Conservation (phyloP, 352 stramenopile species). For the Pythium volutum region DNA sequence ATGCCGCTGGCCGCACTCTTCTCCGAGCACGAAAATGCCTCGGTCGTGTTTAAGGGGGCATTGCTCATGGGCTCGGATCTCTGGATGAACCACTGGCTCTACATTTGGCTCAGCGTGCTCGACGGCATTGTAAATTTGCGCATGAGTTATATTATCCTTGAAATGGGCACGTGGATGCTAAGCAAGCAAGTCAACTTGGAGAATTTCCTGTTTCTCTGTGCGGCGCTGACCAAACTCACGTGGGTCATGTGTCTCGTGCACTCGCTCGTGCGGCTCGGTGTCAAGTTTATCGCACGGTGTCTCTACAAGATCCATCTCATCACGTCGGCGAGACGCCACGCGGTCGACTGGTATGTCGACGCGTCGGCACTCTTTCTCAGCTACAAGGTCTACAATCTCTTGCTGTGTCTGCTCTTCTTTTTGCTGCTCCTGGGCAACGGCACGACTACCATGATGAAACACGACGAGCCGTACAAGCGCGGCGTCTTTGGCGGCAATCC, state of each 20-base stretch:
- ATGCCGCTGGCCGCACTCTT: constrained; percentile 38
- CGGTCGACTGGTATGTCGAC: constrained; percentile 54
- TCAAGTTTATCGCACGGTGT: constrained; percentile 32
- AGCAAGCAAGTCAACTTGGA: constrained; percentile 40
- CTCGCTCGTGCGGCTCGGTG: constrained; percentile 24
- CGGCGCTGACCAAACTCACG: constrained; percentile 43
- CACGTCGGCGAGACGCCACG: constrained; percentile 24
- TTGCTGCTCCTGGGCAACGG: constrained; percentile 35
- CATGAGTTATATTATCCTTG: constrained; percentile 40
- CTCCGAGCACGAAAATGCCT: constrained; percentile 31
- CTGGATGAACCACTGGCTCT: constrained; percentile 75
- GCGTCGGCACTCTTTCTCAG: constrained; percentile 42
- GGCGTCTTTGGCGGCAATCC: constrained; percentile 39
- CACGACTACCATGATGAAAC: constrained; percentile 44
- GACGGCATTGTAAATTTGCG: constrained; percentile 44
- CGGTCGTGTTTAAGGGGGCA: constrained; percentile 53
- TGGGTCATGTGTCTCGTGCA: constrained; percentile 62
- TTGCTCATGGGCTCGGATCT: constrained; percentile 53
- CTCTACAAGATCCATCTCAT: constrained; percentile 39
- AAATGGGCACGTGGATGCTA: constrained; percentile 63
- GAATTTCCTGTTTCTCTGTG: constrained; percentile 60
- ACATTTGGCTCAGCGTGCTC: constrained; percentile 53
- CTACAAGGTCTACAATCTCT: constrained; percentile 57
- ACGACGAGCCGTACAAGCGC: constrained; percentile 24
- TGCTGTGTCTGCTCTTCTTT: constrained; percentile 43